Evolutionary conservation across 306 rosid genomes (phyloP).

Genomic region (Fragaria iinumae): DNA sequence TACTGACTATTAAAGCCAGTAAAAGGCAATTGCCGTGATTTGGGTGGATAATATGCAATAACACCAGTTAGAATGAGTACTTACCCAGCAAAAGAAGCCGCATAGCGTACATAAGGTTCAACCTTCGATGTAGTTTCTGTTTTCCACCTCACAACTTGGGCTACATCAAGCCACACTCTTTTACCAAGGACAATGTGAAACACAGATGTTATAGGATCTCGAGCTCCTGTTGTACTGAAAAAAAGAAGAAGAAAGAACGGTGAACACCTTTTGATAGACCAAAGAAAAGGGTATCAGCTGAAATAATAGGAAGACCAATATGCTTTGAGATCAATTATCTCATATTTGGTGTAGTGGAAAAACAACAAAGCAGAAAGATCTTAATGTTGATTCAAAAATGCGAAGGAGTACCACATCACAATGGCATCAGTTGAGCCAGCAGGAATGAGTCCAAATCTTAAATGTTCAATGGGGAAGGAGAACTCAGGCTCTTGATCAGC

Average conservation of each 20-base stretch:
- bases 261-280: slow-evolving; percentile 2
- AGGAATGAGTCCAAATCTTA: slow-evolving; percentile 93
- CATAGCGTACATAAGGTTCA: slow-evolving; percentile 82
- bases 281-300: background rate
- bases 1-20: background rate
- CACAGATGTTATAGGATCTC: slow-evolving; percentile 90
- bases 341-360: background rate
- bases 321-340: background rate
- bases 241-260: background rate
- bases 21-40: background rate
- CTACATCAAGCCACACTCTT: slow-evolving; percentile 78
- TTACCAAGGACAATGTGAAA: slow-evolving; percentile 86
- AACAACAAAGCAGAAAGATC: background rate
- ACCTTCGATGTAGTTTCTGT: slow-evolving; percentile 58
- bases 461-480: slow-evolving; percentile 51
- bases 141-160: slow-evolving; percentile 97
- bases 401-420: slow-evolving; percentile 73
- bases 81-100: slow-evolving; percentile 97
- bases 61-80: slow-evolving; percentile 22
- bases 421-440: slow-evolving; percentile 96
- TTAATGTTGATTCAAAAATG: background rate
- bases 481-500: slow-evolving; percentile 55
- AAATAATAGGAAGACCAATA: background rate
- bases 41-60: background rate
- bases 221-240: slow-evolving; percentile 85